Evolutionary conservation across 305 asterid genomes (phyloP), one percentile per base, ranked within the genome.

Genomic region (Plantago lanceolata): DNA sequence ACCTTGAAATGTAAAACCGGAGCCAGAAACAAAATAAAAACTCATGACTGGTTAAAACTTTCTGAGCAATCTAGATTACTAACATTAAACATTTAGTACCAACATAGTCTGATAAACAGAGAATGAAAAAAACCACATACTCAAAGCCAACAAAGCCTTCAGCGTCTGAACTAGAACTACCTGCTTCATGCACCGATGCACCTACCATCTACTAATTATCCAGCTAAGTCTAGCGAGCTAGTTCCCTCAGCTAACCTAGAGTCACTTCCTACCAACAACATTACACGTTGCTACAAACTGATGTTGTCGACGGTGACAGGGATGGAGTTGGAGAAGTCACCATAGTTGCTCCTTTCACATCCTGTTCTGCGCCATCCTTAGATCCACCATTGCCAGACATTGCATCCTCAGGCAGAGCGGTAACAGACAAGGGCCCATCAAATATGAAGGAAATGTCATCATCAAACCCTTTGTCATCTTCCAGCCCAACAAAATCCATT

Each of bases 381-480:
- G 69, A 65, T 8, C 20, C 73, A 6, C 44, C 47, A 2, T 71
- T 79, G 14, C 75, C 78, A 0, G 76, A 74, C 50, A 68, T 62
- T 7, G 65, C 75, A 17, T 77, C 80, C 69, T 59, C 73, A 21
- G 67, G 65, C 56, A 78, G 48, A 59, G 71, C 81, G 4, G 29
- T 57, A 15, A 70, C 78, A 40, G 62, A 59, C 3, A 61, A 63
- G 5, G 75, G 61, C 18, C 63, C 63, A 47, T 74, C 85, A 21
- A 86, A 84, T n/a, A 75, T 64, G 47, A 77, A 71, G 48, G 74
- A 86, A 21, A 86, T 78, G 40, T 78, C 69, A 0, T 81, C 90
- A 44, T 76, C 81, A 6, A 86, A 79, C 16, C 72, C 72, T 0
- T 76, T 63, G 58, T 74, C 76, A 0, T 69, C 70, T 9, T 78